Evolutionary conservation across 1,284 basidiomycete genomes (phyloP).

Genomic region (Leccinum fuscescens): DNA sequence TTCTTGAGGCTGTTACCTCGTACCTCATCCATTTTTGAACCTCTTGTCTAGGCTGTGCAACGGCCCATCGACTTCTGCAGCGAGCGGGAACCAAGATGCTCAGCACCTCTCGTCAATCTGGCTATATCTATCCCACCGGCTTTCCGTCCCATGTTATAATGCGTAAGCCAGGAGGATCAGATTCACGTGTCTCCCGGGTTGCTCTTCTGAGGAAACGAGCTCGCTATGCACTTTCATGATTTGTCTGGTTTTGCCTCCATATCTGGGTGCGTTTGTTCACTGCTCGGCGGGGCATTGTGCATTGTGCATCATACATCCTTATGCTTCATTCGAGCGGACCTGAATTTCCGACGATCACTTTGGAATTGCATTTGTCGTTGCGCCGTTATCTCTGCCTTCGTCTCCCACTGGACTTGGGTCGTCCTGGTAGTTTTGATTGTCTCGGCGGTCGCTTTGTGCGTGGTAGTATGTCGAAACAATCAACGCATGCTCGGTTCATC

Average conservation of each 20-base stretch:
- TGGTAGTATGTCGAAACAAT: neutral
- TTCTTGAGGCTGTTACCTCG: neutral
- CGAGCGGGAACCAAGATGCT: neutral
- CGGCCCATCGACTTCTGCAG: neutral
- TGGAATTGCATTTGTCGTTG: neutral
- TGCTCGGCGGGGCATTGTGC: no score
- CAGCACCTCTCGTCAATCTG: neutral
- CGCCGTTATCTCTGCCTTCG: neutral
- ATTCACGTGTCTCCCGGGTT: no score
- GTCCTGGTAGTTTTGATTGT: neutral
- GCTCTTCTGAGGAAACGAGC: neutral
- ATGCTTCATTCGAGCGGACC: neutral
- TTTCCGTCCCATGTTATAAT: no score
- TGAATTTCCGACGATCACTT: neutral
- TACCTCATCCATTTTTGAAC: neutral
- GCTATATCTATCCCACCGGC: no score
- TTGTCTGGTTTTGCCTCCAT: neutral
- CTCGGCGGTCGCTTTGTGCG: neutral
- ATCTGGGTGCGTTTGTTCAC: neutral
- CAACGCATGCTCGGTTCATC: neutral
- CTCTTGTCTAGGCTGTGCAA: neutral
- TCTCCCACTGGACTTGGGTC: neutral
- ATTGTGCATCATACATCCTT: neutral
- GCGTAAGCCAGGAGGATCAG: no score
- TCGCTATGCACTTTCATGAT: neutral